A percentile compares a stretch with the other conserved stretches of the same genome.
Conservation (phyloP, 169 alveolate species). For the Blepharisma undulans region DNA sequence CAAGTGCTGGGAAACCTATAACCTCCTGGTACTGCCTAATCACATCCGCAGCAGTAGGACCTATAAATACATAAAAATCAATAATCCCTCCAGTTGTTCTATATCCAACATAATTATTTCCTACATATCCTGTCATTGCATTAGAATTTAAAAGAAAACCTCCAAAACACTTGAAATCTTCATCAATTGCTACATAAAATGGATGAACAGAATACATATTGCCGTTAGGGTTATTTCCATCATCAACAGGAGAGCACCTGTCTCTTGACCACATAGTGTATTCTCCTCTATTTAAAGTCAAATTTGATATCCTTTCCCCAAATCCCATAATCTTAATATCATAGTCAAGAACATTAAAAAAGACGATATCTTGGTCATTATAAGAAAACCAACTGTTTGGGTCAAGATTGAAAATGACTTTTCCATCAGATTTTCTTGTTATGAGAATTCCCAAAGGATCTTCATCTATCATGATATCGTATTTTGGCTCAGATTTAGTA, state of each 20-base stretch:
- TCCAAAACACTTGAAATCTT: neutral
- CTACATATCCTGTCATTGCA: neutral
- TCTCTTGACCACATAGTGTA: constrained; percentile 23
- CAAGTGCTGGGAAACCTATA: neutral
- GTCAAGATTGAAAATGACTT: neutral
- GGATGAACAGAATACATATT: constrained; percentile 21
- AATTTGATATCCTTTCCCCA: constrained; percentile 7
- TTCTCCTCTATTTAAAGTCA: neutral
- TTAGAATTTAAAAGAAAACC: neutral
- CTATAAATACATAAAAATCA: neutral
- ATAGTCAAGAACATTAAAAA: neutral
- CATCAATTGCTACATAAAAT: neutral
- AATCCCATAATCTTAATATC: neutral
- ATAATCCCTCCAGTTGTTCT: constrained; percentile 7
- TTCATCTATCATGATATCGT: neutral
- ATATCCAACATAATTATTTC: neutral
- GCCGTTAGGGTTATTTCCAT: neutral
- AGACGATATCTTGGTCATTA: neutral
- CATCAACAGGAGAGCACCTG: constrained; percentile 5
- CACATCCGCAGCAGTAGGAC: neutral
- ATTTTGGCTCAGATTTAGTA: neutral
- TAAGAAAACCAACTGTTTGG: neutral
- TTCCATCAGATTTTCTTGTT: neutral
- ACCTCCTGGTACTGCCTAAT: neutral
- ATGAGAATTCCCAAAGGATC: neutral